Conservation (phyloP, 495 filamentous ascomycete species). For the Tuber microsphaerosporum region DNA sequence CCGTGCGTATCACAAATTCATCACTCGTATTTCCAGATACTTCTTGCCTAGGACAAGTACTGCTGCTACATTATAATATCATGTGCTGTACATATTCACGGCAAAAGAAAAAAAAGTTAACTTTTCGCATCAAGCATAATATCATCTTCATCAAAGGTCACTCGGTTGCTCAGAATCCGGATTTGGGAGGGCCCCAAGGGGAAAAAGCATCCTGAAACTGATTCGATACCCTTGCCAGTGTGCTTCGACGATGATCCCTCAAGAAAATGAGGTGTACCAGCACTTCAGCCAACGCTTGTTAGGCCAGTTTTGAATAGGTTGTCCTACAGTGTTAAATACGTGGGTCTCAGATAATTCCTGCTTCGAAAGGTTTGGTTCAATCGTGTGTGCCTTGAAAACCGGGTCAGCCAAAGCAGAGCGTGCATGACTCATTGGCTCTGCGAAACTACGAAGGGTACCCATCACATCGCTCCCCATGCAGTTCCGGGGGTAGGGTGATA, state of each 20-base stretch:
- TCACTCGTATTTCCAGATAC: too few species aligned
- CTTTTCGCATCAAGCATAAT: background rate
- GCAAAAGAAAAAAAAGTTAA: background rate
- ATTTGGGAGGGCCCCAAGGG: background rate
- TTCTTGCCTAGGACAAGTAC: too few species aligned
- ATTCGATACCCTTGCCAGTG: background rate
- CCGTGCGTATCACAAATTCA: too few species aligned
- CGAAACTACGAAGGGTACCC: background rate
- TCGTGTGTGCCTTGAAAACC: background rate
- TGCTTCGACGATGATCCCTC: background rate
- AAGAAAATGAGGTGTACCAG: background rate
- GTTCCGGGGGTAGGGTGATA: background rate
- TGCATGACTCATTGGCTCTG: background rate
- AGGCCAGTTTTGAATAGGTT: background rate
- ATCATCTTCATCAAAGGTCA: background rate
- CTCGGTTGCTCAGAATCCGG: background rate
- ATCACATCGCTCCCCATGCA: background rate
- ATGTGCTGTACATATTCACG: background rate
- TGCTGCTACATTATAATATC: background rate
- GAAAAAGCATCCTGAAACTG: background rate
- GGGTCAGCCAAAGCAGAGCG: background rate
- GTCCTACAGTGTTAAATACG: background rate
- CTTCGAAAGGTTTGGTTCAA: background rate
- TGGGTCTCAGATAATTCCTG: background rate
- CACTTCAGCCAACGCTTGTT: background rate